Evolutionary conservation across 2,329 filamentous ascomycete genomes (phyloP).

Genomic region (Rutstroemia sp.): DNA sequence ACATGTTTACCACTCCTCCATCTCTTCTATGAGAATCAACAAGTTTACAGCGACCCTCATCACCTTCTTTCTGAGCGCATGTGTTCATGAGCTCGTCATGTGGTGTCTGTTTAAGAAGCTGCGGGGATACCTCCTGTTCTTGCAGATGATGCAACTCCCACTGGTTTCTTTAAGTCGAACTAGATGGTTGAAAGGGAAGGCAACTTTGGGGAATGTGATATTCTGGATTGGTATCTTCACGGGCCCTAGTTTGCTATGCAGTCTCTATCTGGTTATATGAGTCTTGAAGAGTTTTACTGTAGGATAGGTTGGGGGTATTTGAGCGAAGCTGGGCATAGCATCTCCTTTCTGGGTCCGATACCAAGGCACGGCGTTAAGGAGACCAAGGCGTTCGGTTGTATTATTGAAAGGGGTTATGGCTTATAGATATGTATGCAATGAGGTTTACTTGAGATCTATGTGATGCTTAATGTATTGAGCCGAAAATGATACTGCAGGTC

Average conservation of each 20-base stretch:
- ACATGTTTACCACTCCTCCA: conserved; percentile 73
- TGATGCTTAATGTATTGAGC: too few species aligned
- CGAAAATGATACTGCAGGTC: too few species aligned
- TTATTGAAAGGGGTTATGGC: too few species aligned
- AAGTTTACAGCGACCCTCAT: conserved; percentile 58
- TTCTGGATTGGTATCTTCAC: conserved; percentile 78
- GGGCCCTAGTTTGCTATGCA: conserved; percentile 61
- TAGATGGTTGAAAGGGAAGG: conserved; percentile 53
- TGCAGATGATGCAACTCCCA: conserved; percentile 70
- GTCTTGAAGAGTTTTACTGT: neutral
- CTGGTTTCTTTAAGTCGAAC: conserved; percentile 61
- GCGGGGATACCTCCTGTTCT: conserved; percentile 62
- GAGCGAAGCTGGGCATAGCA: too few species aligned
- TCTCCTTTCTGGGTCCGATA: too few species aligned
- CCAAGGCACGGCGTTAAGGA: too few species aligned
- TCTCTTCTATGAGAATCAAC: conserved; percentile 63
- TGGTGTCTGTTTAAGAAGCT: conserved; percentile 74
- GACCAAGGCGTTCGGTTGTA: too few species aligned
- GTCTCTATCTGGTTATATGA: conserved; percentile 51
- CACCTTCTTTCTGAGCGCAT: conserved; percentile 30
- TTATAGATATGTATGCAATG: too few species aligned
- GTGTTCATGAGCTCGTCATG: conserved; percentile 30
- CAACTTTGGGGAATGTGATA: conserved; percentile 62
- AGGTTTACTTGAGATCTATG: too few species aligned
- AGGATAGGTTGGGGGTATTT: too few species aligned